A percentile compares a stretch with the other conserved stretches of the same genome.
phyloP scores from a whole-genome alignment of 257 asterid species.

The Solanum sparsipilum region DNA sequence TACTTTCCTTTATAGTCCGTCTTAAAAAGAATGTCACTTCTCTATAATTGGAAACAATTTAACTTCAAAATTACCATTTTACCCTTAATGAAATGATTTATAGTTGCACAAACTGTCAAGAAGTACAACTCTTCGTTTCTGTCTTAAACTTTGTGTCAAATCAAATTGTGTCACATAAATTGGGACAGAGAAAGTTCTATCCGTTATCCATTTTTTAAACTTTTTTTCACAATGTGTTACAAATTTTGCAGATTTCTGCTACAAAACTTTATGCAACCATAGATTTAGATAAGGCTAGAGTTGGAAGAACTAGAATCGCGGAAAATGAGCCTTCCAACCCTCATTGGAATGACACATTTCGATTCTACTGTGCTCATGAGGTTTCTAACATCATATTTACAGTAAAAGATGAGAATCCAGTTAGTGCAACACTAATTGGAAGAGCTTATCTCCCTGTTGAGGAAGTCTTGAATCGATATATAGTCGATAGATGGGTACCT shows the following conservation, averaged over 20 bases:
- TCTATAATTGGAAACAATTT: not conserved
- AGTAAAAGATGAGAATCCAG: conserved; percentile 41
- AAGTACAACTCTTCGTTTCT: not conserved
- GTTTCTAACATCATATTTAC: conserved; percentile 59
- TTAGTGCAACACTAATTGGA: conserved; percentile 77
- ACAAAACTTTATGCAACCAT: conserved; percentile 58
- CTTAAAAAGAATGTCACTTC: not conserved
- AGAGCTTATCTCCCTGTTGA: conserved; percentile 61
- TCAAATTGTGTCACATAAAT: not conserved
- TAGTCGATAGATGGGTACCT: conserved; percentile 49
- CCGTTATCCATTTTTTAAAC: not conserved
- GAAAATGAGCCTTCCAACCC: conserved; percentile 44
- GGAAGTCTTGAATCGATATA: conserved; percentile 31
- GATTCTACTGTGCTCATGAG: conserved; percentile 60
- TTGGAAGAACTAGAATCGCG: conserved; percentile 48
- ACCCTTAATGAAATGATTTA: not conserved
- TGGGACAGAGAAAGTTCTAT: not conserved
- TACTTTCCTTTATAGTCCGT: not conserved
- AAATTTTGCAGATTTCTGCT: conserved; percentile 33
- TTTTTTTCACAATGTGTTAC: not conserved
- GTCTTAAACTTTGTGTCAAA: not conserved
- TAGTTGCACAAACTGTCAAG: not conserved
- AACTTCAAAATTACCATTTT: not conserved
- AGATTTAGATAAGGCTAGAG: conserved; percentile 64
- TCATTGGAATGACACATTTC: conserved; percentile 55